phyloP scores from a whole-genome alignment of 2,329 filamentous ascomycete species.

The Ambrosiella cleistominuta region DNA sequence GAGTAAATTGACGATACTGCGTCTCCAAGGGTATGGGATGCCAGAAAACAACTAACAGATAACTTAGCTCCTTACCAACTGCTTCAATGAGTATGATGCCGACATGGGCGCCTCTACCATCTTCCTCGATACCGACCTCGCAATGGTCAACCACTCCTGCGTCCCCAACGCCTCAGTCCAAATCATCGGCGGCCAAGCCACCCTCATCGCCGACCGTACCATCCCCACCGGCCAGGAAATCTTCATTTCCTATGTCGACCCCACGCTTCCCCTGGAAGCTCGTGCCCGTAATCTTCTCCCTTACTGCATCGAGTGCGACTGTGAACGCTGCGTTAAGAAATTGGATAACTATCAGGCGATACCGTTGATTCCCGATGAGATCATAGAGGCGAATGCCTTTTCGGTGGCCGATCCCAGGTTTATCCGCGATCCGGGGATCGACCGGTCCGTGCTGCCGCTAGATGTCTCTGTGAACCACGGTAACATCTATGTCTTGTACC shows the following conservation, averaged over 20 bases:
- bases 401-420: too few relatives aligned
- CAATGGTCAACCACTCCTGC: constrained; percentile 47
- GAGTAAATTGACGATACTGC: constrained; percentile 29
- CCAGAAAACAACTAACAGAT: background rate
- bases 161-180: constrained; percentile 40
- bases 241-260: constrained; percentile 40
- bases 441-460: too few relatives aligned
- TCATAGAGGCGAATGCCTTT: too few relatives aligned
- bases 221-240: constrained; percentile 39
- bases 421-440: too few relatives aligned
- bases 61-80: constrained; percentile 40
- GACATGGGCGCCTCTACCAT: constrained; percentile 36
- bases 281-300: too few relatives aligned
- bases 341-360: too few relatives aligned
- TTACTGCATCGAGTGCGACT: too few relatives aligned
- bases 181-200: constrained; percentile 33
- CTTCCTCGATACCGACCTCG: constrained; percentile 36
- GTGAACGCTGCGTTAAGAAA: too few relatives aligned
- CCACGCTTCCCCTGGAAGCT: too few relatives aligned
- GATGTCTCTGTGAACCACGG: too few relatives aligned
- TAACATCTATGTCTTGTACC: too few relatives aligned
- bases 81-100: constrained; percentile 37
- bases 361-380: too few relatives aligned
- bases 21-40: background rate
- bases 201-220: constrained; percentile 30